A percentile compares a stretch with the other conserved stretches of the same genome.
Evolutionary conservation across 768 basidiomycete genomes (phyloP).

Genomic region (Xerocomus brunneocitrinus): DNA sequence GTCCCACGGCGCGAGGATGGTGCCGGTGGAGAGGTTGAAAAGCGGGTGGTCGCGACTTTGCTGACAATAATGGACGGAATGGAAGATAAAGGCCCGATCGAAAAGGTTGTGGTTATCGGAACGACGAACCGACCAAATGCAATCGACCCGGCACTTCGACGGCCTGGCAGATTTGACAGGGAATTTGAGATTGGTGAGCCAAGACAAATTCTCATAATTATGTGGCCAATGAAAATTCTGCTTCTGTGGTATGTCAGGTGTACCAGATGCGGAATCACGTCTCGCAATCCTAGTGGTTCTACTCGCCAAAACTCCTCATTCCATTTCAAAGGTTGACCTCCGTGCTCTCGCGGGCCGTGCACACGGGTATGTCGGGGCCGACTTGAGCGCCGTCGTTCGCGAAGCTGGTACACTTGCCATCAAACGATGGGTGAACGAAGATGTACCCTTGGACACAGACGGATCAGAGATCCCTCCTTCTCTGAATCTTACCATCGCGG

Average conservation of each 20-base stretch:
- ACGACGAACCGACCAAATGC: conserved; percentile 96
- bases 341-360: conserved; percentile 66
- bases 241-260: conserved; percentile 45
- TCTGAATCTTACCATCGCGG: conserved; percentile 48
- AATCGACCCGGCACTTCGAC: conserved; percentile 86
- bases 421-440: conserved; percentile 62
- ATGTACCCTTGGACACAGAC: conserved; percentile 4
- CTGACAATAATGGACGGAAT: conserved; percentile 94
- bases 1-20: conserved; percentile 88
- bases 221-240: background rate
- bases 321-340: conserved; percentile 57
- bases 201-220: background rate
- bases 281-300: conserved; percentile 84
- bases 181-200: conserved; percentile 89
- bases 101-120: conserved; percentile 87
- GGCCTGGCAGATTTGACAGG: conserved; percentile 89
- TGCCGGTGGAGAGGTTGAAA: conserved; percentile 92
- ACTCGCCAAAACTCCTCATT: conserved; percentile 74
- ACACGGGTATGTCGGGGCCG: conserved; percentile 97
- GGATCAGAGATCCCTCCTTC: conserved; percentile 10
- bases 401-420: conserved; percentile 92
- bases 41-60: conserved; percentile 91
- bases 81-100: conserved; percentile 41
- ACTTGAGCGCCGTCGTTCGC: conserved; percentile 86
- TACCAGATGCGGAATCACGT: conserved; percentile 85